Evolutionary conservation across 306 rosid genomes (phyloP), one percentile per base, ranked within the genome.

Genomic region (Neltuma alba): DNA sequence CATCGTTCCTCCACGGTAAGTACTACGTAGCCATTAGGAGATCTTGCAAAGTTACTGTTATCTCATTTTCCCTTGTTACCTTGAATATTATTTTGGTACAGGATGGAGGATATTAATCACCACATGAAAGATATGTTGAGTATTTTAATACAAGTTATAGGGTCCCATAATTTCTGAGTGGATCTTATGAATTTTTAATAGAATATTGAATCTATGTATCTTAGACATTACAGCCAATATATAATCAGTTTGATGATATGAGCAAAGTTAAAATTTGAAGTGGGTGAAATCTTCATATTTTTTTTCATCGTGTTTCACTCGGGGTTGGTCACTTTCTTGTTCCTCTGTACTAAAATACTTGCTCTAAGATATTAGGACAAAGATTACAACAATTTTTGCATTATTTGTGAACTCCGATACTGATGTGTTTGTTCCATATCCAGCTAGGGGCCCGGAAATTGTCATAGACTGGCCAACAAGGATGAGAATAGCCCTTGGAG

Each of bases 1-100:
- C 98, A 69, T 90, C 97, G 20, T 93, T 91, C 84, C 97, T 93
- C 69, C 98, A 93, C 65, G 98, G 98, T 93, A 86, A 89, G 89
- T 41, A 40, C 34, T 27, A 85, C 86, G 89, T 38, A 37, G 7
- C 4, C 16, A 9, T 9, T 8, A 54, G 15, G 1, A 25, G 28
- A 12, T 47, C 20, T 58, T 27, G 7, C 12, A 27, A 12, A 27
- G 3, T 23, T 9, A 57, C 3, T 57, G 31, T 57, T 21, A 18
- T 16, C 27, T n/a, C n/a, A 12, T 27, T 16, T 58, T 27, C 1
- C 9, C 20, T 58, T 57, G 10, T 23, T 57, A 57, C 25, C 64
- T 25, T 57, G 18, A 21, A 55, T 55, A 23, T 21, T 7, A 54
- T n/a, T 8, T 28, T 21, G 54, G 7, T 47, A 0, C 14, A 8